These are phyloP conservation scores for Stentor roeselii DNA, from an alignment of 73 alveolate genomes.

Conservation along the genomic window DNA sequence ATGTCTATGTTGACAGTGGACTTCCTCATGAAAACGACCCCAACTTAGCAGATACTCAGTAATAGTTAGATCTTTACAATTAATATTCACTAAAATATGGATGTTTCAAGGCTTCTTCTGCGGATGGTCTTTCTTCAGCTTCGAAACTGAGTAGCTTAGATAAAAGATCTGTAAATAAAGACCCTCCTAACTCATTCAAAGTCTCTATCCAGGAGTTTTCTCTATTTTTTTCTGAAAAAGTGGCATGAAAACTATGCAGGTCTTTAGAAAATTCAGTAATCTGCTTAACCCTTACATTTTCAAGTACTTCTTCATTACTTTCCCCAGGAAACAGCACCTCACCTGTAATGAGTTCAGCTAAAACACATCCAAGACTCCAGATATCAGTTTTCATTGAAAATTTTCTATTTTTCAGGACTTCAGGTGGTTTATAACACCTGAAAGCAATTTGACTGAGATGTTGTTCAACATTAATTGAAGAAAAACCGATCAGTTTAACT, in stretches of 20 bases:
- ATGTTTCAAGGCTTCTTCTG: constrained; percentile 6
- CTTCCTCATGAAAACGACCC: neutral
- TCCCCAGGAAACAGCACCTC: neutral
- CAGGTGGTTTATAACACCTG: constrained; percentile 28
- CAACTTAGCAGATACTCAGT: neutral
- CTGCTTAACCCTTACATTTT: neutral
- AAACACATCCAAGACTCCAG: constrained; percentile 56
- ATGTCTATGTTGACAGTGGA: neutral
- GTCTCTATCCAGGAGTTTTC: too few relatives aligned
- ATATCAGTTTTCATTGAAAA: constrained; percentile 86
- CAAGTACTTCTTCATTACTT: neutral
- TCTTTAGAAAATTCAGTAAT: too few relatives aligned
- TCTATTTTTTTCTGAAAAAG: too few relatives aligned
- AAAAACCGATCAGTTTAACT: constrained; percentile 13
- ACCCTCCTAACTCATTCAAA: too few relatives aligned
- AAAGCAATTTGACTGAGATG: neutral
- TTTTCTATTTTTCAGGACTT: constrained; percentile 77
- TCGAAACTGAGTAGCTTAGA: neutral
- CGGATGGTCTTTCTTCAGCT: neutral
- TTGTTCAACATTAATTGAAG: neutral
- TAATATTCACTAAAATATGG: neutral
- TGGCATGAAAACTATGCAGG: too few relatives aligned
- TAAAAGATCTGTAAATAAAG: neutral
- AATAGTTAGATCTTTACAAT: neutral
- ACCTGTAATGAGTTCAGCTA: constrained; percentile 15